Evolutionary conservation across 768 basidiomycete genomes (phyloP), one percentile per base, ranked within the genome.

Genomic region (Lactarius vividus): DNA sequence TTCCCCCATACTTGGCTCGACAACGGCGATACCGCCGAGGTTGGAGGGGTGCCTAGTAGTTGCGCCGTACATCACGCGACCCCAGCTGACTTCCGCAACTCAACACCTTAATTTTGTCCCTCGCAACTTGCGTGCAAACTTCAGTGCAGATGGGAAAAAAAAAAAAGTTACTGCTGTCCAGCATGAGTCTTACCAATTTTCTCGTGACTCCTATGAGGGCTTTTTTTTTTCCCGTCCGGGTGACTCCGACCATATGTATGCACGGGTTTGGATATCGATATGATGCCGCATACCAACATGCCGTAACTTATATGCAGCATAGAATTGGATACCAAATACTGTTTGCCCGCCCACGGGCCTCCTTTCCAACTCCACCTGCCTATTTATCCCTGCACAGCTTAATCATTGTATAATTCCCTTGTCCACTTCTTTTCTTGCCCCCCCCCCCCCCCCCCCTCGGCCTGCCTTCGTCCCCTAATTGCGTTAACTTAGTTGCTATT

Each of bases 361-460:
- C 58, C 59, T 56, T 61, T 65, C 10, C 10, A 5, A 28, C 42
- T 46, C 33, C 52, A 39, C n/a, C 7, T 18, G 1, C 28, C 54
- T 61, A 65, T 46, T 55, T 64, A 59, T 59, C 16, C 5, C n/a
- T n/a, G n/a, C 57, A n/a, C 54, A 49, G 13, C 56, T 39, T 39
- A 16, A 58, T 63, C 28, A 10, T 11, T 40, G 4, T 56, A 6
- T 33, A 15, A 20, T 28, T 13, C 37, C 28, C 16, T n/a, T 31
- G 33, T 18, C 29, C 35, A 10, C 13, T 20, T 29, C 49, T 31
- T 13, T 33, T 18, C 3, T 26, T 9, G 9, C 37, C 56, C 8
- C 18, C 6, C 31, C 29, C 29, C 3, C 20, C 5, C 5, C 37
- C 56, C 8, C 18, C 6, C 31, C 29, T 6, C 35, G 16, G 37